phyloP scores from a whole-genome alignment of 306 rosid species.

The Potentilla sterilis region DNA sequence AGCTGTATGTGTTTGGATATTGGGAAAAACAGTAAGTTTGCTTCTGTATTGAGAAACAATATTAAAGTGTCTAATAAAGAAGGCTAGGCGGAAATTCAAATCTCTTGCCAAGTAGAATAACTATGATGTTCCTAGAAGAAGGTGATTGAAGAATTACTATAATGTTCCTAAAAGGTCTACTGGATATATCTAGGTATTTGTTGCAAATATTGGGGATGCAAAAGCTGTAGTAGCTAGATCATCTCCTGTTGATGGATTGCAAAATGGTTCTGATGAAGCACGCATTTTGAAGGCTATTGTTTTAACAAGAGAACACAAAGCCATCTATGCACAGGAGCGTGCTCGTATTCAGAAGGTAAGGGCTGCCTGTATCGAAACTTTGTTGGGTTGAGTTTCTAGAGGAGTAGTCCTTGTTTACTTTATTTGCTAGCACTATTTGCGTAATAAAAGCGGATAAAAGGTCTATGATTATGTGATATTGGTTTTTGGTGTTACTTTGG shows the following conservation, averaged over 20 bases:
- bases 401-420: not conserved
- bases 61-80: not conserved
- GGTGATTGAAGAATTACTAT: not conserved
- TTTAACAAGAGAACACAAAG: conserved; percentile 87
- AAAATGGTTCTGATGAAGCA: conserved; percentile 41
- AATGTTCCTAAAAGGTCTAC: not conserved
- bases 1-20: conserved; percentile 81
- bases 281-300: conserved; percentile 71
- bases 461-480: not conserved
- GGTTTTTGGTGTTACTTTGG: not conserved
- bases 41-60: not conserved
- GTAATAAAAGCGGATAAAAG: not conserved
- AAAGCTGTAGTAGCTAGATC: conserved; percentile 89
- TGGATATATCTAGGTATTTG: conserved; percentile 55
- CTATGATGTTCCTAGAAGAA: not conserved
- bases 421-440: not conserved
- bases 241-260: conserved; percentile 40
- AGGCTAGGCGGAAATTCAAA: not conserved
- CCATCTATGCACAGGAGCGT: conserved; percentile 83
- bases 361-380: conserved; percentile 11
- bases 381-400: conserved; percentile 1
- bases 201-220: conserved; percentile 88
- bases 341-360: conserved; percentile 84
- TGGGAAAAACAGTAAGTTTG: conserved; percentile 71
- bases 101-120: not conserved